A percentile compares a stretch with the other conserved stretches of the same genome.
phyloP scores from a whole-genome alignment of 169 alveolate genomes.

The Eimeria necatrix region DNA sequence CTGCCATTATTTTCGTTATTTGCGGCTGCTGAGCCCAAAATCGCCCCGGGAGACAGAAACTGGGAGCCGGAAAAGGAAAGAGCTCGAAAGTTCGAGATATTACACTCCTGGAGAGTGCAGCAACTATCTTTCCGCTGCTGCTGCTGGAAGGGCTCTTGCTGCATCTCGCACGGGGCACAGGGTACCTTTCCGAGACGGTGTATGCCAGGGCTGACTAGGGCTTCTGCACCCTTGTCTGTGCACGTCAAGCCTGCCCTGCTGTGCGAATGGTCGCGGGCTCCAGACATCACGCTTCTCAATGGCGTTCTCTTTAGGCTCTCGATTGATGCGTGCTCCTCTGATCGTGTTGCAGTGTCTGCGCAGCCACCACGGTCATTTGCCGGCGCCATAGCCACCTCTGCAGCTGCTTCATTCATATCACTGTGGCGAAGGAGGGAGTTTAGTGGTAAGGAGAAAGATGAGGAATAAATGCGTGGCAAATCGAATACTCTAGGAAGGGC shows the following conservation, averaged over 20 bases:
- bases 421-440: too few species aligned
- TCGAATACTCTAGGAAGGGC: too few species aligned
- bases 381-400: too few species aligned
- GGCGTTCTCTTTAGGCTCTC: background rate
- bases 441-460: too few species aligned
- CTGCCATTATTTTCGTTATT: background rate
- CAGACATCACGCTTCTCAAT: background rate
- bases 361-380: too few species aligned
- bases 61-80: background rate
- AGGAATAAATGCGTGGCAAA: too few species aligned
- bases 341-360: background rate
- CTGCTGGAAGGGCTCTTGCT: background rate
- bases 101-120: background rate
- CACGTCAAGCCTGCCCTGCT: background rate
- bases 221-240: background rate
- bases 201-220: background rate
- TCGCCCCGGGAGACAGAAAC: constrained; percentile 3
- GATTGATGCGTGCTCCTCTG: background rate
- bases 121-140: constrained; percentile 37
- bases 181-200: background rate
- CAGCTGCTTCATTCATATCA: too few species aligned
- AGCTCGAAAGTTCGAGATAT: background rate
- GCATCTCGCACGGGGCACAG: background rate
- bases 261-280: background rate
- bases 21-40: background rate